Base-by-base conservation (phyloP, 306 rosid genomes). In the Pyrus bretschneideri region DNA sequence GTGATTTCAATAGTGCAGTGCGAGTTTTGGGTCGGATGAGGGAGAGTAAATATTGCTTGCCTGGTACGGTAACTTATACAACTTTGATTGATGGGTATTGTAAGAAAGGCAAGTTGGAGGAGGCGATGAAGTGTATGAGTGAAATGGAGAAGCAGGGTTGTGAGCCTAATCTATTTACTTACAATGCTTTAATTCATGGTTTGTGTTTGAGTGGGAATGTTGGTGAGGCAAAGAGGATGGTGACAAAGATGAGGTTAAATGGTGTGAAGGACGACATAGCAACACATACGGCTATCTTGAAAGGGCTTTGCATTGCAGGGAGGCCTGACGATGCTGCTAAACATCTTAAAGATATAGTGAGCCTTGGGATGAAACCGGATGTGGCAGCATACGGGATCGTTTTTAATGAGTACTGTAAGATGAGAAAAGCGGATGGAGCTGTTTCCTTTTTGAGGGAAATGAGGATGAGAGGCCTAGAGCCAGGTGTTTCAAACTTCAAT, bases 51-150 rank as follows among this genome's bases (percentile, higher is more conserved):
- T 65, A 61, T 45, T 86, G 80, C 30, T 67, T 74, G 60, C 87
- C 93, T 0, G 85, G 86, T 77, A 88, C 80, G 57, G 83, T 84
- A 60, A 86, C 84, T 23, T 88, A 78, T 38, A 73, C 90, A 4
- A 86, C 86, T 67, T 81, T 88, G 87, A 83, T 89, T 44, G 82
- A 86, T 31, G 87, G 90, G 79, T 71, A 82, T 72, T 86, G 85
- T 45, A 84, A 77, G 83, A 85, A 60, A 58, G 90, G 90, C 13
- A 82, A 83, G 38, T 22, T 76, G 38, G 62, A 22, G 1, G 82
- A 82, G 72, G 93, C 93, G 3, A 54, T 83, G 74, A 18, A 77
- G 5, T 84, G 71, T 57, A 21, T 84, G 80, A 70, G 63, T 23
- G 83, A 85, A 78, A 89, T 89, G 93, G 31, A 18, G 82, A 65